Percentiles rank a stretch among this genome's conserved stretches.
These are phyloP conservation scores for Aspergillus flavus DNA, from an alignment of 2,329 filamentous ascomycete genomes.

Conservation along the genomic window DNA sequence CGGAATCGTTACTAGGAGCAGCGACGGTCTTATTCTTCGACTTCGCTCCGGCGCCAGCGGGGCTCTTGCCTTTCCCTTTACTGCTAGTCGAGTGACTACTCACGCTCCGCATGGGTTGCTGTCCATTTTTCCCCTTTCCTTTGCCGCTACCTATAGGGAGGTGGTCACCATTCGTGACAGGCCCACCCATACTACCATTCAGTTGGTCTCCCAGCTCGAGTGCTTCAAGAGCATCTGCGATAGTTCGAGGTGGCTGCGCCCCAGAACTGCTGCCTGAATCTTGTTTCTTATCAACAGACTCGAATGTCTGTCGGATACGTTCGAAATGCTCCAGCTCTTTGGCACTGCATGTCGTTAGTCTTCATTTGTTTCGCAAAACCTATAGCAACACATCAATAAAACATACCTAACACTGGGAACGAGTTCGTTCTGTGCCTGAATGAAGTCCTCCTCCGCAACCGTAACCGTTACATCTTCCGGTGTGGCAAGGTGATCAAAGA, in stretches of 20 bases:
- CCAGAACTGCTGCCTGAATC: constrained; percentile 23
- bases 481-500: constrained; percentile 89
- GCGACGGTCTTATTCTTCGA: constrained; percentile 40
- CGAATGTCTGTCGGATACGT: constrained; percentile 77
- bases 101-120: constrained; percentile 27
- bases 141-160: constrained; percentile 28
- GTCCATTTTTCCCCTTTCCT: constrained; percentile 36
- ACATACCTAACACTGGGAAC: constrained; percentile 77
- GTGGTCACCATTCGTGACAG: constrained; percentile 31
- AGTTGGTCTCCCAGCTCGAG: constrained; percentile 31
- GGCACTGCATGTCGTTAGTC: constrained; percentile 57
- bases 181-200: constrained; percentile 22
- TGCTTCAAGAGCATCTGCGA: constrained; percentile 41
- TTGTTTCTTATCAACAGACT: constrained; percentile 57
- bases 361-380: neutral
- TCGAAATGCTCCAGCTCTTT: constrained; percentile 94
- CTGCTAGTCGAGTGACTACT: constrained; percentile 34
- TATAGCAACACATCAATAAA: neutral
- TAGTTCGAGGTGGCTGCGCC: constrained; percentile 33
- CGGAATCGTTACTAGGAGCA: constrained; percentile 34
- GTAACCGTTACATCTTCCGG: constrained; percentile 82
- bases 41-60: neutral
- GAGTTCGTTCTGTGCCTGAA: constrained; percentile 77
- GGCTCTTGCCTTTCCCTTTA: constrained; percentile 29
- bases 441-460: constrained; percentile 87